Percentiles rank a stretch among this genome's conserved stretches.
These are phyloP conservation scores for Arachnopeziza araneosa DNA, from an alignment of 2,329 filamentous ascomycete genomes.

Conservation along the genomic window DNA sequence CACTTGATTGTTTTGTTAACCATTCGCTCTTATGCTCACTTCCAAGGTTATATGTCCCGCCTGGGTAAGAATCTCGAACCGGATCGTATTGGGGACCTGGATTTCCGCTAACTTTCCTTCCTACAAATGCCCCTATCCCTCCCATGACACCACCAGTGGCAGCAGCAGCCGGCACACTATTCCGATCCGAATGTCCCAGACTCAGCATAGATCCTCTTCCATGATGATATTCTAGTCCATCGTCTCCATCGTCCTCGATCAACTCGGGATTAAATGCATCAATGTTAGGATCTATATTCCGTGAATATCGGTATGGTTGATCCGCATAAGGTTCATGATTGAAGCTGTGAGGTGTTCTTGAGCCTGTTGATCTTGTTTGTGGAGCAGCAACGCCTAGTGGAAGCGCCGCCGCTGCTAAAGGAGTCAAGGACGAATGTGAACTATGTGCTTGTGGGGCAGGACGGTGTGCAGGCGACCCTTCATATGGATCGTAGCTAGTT, in stretches of 20 bases:
- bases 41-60: constrained; percentile 20
- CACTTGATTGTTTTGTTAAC: constrained; percentile 52
- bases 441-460: constrained; percentile 5
- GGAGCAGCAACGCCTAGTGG: constrained; percentile 26
- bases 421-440: constrained; percentile 25
- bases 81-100: constrained; percentile 23
- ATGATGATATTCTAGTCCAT: constrained; percentile 59
- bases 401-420: constrained; percentile 28
- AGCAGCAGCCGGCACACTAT: constrained; percentile 15
- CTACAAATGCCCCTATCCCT: constrained; percentile 24
- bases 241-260: constrained; percentile 84
- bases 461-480: constrained; percentile 9
- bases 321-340: constrained; percentile 26
- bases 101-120: constrained; percentile 24
- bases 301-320: constrained; percentile 24
- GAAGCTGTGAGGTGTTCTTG: constrained; percentile 21
- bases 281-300: constrained; percentile 26
- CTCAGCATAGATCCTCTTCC: constrained; percentile 48
- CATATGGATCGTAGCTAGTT: not conserved
- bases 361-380: constrained; percentile 22
- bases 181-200: constrained; percentile 22
- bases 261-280: constrained; percentile 57
- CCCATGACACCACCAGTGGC: constrained; percentile 36
- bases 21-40: constrained; percentile 59
- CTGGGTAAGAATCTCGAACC: constrained; percentile 16